Evolutionary conservation across 805 yeast species (phyloP), one percentile per base, ranked within the genome.

Genomic region (Brettanomyces bruxellensis): DNA sequence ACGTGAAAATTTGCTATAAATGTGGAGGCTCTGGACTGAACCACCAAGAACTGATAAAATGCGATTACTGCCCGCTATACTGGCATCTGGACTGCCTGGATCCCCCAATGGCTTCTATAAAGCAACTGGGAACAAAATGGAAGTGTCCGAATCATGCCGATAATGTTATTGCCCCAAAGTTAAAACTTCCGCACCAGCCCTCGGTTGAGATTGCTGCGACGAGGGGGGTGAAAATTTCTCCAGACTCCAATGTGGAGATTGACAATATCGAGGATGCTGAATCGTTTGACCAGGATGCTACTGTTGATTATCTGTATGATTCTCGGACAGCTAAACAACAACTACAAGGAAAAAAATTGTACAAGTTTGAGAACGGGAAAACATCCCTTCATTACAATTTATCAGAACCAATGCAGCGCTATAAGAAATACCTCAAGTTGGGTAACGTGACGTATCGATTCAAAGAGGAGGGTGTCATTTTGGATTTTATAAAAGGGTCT

Each of bases 71-170:
- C 62, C 71, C 83, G 0, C 68, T 84, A 3, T 75, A 81, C 14
- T 90, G 95, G 95, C 98, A 90, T 65, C 64, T 90, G 41, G 96
- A 91, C 64, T 90, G 98, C 62, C 64, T 90, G 13, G 71, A 75
- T 44, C 85, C 86, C 1, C 95, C 96, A 1, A 66, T 87, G 54
- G 72, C 86, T 13, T 70, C 83, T 5, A 77, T 83, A 18, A 86
- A 87, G 55, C 79, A 83, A 38, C 60, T 86, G 40, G 95, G 93
- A 2, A 71, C 72, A 40, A 86, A 82, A 61, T 91, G 96, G 98
- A 81, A 78, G 66, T 93, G 96, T 63, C 98, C 96, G 2, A 83
- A 85, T 54, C 97, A 88, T 66, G 77, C 79, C 22, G 84, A 75
- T 41, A 69, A 64, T 38, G 61, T 76, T 23, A 51, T 72, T n/a